Evolutionary conservation across 345 rosid genomes (phyloP).

Genomic region (Eucalyptus polybractea): DNA sequence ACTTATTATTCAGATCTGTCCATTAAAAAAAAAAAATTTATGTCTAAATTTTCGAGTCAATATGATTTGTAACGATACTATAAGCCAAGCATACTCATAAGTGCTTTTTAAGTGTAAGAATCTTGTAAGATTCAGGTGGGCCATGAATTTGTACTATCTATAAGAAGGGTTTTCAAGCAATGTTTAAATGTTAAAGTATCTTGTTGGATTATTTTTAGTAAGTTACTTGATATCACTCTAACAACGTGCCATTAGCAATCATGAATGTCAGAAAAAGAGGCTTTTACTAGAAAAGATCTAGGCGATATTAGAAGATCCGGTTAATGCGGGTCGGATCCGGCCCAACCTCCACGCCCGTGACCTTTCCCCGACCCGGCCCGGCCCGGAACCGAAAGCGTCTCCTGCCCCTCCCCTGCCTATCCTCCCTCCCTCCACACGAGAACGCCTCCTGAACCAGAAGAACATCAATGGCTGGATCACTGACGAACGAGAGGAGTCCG

Average conservation of each 20-base stretch:
- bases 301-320: neutral
- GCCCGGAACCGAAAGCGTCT: neutral
- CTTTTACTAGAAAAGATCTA: neutral
- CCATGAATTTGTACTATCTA: accelerated
- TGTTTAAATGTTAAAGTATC: neutral
- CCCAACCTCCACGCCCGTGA: neutral
- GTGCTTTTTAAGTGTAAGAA: neutral
- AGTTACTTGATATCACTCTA: neutral
- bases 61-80: neutral
- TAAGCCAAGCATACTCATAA: neutral
- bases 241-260: neutral
- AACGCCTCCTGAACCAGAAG: neutral
- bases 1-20: accelerated
- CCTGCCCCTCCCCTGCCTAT: neutral
- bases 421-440: neutral
- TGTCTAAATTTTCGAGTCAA: neutral
- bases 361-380: neutral
- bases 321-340: neutral
- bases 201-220: neutral
- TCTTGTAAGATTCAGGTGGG: neutral
- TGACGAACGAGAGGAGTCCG: neutral
- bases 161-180: neutral
- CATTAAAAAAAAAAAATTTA: neutral
- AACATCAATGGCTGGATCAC: neutral
- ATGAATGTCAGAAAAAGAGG: neutral